A percentile compares a stretch with the other conserved stretches of the same genome.
Evolutionary conservation across 805 yeast genomes (phyloP).

Genomic region (Ogataea pini): DNA sequence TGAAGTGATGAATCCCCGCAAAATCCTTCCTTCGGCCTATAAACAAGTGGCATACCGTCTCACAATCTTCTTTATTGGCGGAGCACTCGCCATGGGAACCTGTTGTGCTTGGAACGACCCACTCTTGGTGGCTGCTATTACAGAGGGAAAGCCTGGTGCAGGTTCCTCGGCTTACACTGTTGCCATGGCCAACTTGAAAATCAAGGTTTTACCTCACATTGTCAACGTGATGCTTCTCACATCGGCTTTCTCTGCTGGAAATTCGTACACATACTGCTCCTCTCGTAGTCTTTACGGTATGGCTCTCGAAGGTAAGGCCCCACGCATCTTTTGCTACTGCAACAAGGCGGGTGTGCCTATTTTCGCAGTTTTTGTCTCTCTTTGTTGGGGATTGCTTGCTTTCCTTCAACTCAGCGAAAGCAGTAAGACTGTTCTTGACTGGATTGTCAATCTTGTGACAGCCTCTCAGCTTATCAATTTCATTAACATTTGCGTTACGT

Average conservation of each 20-base stretch:
- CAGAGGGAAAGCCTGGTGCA: constrained; percentile 42
- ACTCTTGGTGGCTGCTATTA: constrained; percentile 34
- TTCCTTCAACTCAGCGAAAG: constrained; percentile 53
- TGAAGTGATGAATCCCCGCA: constrained; percentile 49
- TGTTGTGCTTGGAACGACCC: constrained; percentile 47
- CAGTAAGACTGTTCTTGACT: constrained; percentile 63
- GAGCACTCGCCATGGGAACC: constrained; percentile 48
- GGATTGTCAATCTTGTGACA: constrained; percentile 74
- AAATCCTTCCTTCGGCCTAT: constrained; percentile 47
- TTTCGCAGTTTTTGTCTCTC: constrained; percentile 43
- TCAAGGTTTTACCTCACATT: constrained; percentile 45
- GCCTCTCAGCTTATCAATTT: constrained; percentile 67
- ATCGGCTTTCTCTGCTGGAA: constrained; percentile 50
- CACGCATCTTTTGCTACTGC: constrained; percentile 43
- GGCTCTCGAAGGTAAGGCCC: constrained; percentile 50
- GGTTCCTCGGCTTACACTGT: constrained; percentile 50
- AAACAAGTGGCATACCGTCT: constrained; percentile 48
- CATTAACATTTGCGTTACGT: constrained; percentile 56
- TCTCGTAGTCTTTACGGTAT: constrained; percentile 50
- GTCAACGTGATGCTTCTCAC: constrained; percentile 45
- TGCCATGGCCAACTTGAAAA: constrained; percentile 47
- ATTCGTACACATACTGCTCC: constrained; percentile 48
- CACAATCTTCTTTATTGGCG: constrained; percentile 48
- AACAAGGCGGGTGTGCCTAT: constrained; percentile 50
- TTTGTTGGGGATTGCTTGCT: constrained; percentile 46